A percentile compares a stretch with the other conserved stretches of the same genome.
phyloP scores from a whole-genome alignment of 495 filamentous ascomycete genomes.

The Hypoxylon lienhwacheense region DNA sequence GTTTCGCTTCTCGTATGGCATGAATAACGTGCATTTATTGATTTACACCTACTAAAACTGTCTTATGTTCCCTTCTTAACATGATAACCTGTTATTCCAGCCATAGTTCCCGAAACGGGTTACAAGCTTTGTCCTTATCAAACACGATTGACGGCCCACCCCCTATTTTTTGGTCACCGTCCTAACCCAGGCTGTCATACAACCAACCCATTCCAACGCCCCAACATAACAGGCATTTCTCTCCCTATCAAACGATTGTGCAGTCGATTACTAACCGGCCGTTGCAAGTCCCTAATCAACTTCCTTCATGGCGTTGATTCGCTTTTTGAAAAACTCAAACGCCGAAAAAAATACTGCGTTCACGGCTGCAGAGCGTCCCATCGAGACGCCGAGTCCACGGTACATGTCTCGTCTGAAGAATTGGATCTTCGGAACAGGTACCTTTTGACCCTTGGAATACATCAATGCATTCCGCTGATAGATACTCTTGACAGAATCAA shows the following conservation, averaged over 20 bases:
- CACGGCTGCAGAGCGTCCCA: conserved; percentile 70
- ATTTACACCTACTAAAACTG: conserved; percentile 19
- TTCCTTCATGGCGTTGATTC: conserved; percentile 61
- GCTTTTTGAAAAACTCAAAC: conserved; percentile 76
- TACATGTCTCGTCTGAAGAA: conserved; percentile 77
- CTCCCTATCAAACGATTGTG: conserved; percentile 19
- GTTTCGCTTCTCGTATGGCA: conserved; percentile 17
- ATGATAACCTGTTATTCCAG: conserved; percentile 19
- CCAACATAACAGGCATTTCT: conserved; percentile 18
- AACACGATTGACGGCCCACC: conserved; percentile 20
- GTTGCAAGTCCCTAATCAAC: conserved; percentile 13
- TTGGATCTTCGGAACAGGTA: conserved; percentile 65
- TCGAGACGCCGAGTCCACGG: conserved; percentile 74
- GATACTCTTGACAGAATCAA: conserved; percentile 80
- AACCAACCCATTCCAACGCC: conserved; percentile 25
- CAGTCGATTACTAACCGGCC: conserved; percentile 7
- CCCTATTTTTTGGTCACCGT: conserved; percentile 22
- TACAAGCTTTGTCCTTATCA: conserved; percentile 18
- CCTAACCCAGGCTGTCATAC: conserved; percentile 12
- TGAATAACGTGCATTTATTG: conserved; percentile 34
- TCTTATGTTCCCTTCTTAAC: conserved; percentile 9
- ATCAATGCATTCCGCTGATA: conserved; percentile 80
- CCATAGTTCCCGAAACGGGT: conserved; percentile 12
- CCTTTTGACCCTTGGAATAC: conserved; percentile 60
- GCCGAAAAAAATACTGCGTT: conserved; percentile 80